Evolutionary conservation across 139 green algal species (phyloP).

Genomic region (Desmodesmus armatus): DNA sequence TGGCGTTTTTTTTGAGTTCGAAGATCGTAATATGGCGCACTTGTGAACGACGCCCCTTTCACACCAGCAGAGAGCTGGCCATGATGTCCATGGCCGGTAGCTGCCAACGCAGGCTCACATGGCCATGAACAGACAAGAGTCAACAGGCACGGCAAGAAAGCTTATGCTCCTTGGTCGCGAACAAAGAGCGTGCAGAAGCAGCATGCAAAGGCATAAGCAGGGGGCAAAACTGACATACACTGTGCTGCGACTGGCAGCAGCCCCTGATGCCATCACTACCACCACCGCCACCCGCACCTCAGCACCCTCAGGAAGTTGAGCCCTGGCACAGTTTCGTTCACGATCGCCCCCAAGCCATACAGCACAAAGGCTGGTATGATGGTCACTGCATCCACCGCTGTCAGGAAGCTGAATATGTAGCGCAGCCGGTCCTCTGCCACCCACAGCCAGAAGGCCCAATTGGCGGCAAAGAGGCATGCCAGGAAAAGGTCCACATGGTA

Average conservation of each 20-base stretch:
- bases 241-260: not conserved
- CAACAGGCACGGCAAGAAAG: not conserved
- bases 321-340: not conserved
- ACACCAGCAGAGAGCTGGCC: not conserved
- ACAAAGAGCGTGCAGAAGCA: not conserved
- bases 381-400: slow-evolving; percentile 8
- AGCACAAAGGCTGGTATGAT: slow-evolving; percentile 30
- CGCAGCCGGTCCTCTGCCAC: slow-evolving; percentile 36
- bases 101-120: not conserved
- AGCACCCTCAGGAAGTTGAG: slow-evolving; percentile 24
- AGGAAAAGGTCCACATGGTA: slow-evolving; percentile 13
- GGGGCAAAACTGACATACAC: not conserved
- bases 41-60: not conserved
- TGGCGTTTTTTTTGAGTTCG: not conserved
- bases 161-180: not conserved
- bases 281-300: not conserved
- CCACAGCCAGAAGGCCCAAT: slow-evolving; percentile 45
- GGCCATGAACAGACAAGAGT: not conserved
- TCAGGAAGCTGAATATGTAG: slow-evolving; percentile 25
- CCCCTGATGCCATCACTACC: not conserved
- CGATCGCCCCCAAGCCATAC: not conserved
- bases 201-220: not conserved
- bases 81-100: not conserved
- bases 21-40: not conserved
- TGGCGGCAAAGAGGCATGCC: slow-evolving; percentile 26